These are phyloP conservation scores for Scleromitrula shiraiana DNA, from an alignment of 2,329 filamentous ascomycete genomes.

Conservation along the genomic window DNA sequence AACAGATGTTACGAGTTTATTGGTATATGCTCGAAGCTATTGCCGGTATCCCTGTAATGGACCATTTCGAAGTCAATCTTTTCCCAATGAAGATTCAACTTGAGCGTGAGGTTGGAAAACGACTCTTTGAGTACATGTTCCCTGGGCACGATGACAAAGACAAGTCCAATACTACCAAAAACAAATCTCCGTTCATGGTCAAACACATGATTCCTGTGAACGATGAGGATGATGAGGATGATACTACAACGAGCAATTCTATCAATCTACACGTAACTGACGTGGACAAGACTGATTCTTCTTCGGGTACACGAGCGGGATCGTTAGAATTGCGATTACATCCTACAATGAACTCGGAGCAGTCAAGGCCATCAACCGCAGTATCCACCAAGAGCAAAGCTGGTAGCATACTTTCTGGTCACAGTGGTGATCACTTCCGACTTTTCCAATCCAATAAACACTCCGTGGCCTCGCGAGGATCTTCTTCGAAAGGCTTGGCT, in stretches of 20 bases:
- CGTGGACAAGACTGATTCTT: constrained; percentile 39
- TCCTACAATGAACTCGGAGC: constrained; percentile 64
- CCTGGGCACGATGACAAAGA: constrained; percentile 59
- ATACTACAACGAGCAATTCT: constrained; percentile 26
- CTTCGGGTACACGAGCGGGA: constrained; percentile 56
- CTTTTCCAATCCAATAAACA: constrained; percentile 35
- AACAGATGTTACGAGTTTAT: constrained; percentile 86
- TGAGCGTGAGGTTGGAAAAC: constrained; percentile 86
- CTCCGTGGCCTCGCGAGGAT: constrained; percentile 15
- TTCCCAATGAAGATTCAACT: constrained; percentile 91
- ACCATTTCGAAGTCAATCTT: constrained; percentile 90
- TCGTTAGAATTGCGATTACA: constrained; percentile 75
- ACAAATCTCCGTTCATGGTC: constrained; percentile 54
- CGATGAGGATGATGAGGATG: constrained; percentile 29
- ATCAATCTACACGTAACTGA: constrained; percentile 16
- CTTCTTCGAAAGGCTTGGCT: constrained; percentile 18
- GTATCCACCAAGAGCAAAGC: constrained; percentile 19
- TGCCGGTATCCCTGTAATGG: constrained; percentile 92
- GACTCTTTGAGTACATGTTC: constrained; percentile 95
- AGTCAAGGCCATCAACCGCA: constrained; percentile 19
- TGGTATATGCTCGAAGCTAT: constrained; percentile 99
- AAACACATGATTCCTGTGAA: constrained; percentile 40
- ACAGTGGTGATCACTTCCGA: constrained; percentile 32
- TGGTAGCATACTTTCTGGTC: constrained; percentile 21
- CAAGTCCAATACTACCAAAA: constrained; percentile 36